Base-by-base conservation (phyloP, 192 early-diverging fungal genomes). In the Dissophora globulifera region DNA sequence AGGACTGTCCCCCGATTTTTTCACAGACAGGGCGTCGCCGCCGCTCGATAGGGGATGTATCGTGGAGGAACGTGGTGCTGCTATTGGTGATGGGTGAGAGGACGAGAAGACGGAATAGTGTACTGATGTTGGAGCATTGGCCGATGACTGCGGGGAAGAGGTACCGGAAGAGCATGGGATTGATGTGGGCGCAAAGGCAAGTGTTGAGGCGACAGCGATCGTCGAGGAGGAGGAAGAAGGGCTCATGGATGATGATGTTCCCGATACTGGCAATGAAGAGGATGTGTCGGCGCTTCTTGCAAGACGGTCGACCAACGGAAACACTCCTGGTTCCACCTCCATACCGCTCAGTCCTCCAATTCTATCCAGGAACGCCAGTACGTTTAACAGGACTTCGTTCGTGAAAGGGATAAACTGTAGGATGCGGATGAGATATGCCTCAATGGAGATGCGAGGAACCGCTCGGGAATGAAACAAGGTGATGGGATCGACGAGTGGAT, bases 331-430 rank as follows among this genome's bases (percentile, higher is more conserved):
- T 8, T 43, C 29, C 47, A 64, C 50, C 45, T 76, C 58, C 63
- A 76, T 67, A 13, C 63, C 72, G n/a, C 58, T 51, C 13, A 76
- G 40, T 22, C 72, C 64, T 42, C 72, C 86, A 47, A 92, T 85
- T n/a, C 89, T 85, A 61, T 93, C 87, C 59, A 93, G 79, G 67
- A 89, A 92, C 9, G 92, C 89, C 25, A 93, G 81, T 0, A 91
- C 71, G 9, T 89, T 83, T 16, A 93, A 64, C 16, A 92, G 70
- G 4, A 84, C 81, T 70, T 90, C 91, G 53, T 91, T 92, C n/a
- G 83, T 83, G 50, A 90, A 86, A 15, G 86, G 86, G 15, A 88
- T 85, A 69, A 86, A 93, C 69, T 88, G 88, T 25, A 86, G 74
- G 35, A 93, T 86, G 1, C 91, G 81, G 16, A 69, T 61, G 52